These are phyloP conservation scores for Lodderomyces elongisporus DNA, from an alignment of 1,139 yeast genomes.

Conservation along the genomic window DNA sequence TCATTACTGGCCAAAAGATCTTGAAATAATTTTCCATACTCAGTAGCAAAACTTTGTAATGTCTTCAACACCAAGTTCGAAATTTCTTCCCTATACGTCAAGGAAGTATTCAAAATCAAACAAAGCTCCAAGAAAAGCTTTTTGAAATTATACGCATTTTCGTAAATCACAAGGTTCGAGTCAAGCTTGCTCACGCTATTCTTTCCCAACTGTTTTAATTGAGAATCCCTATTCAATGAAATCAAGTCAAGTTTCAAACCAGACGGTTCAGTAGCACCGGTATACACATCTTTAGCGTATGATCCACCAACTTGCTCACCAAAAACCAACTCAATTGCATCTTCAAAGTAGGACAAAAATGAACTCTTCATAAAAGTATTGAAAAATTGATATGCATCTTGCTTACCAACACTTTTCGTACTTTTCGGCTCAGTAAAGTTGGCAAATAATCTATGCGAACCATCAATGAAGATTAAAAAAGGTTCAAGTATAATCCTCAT, in stretches of 20 bases:
- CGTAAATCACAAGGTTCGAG: constrained; percentile 23
- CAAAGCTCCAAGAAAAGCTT: constrained; percentile 48
- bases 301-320: constrained; percentile 26
- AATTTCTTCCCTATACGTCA: constrained; percentile 50
- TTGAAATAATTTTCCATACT: constrained; percentile 27
- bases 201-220: constrained; percentile 7
- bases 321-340: constrained; percentile 41
- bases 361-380: constrained; percentile 57
- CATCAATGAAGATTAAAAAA: constrained; percentile 52
- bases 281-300: constrained; percentile 7
- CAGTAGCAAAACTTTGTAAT: constrained; percentile 26
- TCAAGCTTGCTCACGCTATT: constrained; percentile 1
- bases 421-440: constrained; percentile 13
- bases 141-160: constrained; percentile 53
- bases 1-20: constrained; percentile 24
- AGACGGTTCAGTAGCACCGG: constrained; percentile 7
- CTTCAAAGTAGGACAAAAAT: constrained; percentile 62
- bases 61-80: constrained; percentile 40
- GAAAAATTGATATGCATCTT: constrained; percentile 45
- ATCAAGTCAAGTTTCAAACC: constrained; percentile 20
- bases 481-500: constrained; percentile 70
- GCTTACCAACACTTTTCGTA: neutral
- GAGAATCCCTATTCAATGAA: constrained; percentile 15
- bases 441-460: constrained; percentile 33
- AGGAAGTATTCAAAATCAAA: constrained; percentile 56